A percentile compares a stretch with the other conserved stretches of the same genome.
Evolutionary conservation across 2,329 filamentous ascomycete genomes (phyloP).

Genomic region (Fusarium siculi): DNA sequence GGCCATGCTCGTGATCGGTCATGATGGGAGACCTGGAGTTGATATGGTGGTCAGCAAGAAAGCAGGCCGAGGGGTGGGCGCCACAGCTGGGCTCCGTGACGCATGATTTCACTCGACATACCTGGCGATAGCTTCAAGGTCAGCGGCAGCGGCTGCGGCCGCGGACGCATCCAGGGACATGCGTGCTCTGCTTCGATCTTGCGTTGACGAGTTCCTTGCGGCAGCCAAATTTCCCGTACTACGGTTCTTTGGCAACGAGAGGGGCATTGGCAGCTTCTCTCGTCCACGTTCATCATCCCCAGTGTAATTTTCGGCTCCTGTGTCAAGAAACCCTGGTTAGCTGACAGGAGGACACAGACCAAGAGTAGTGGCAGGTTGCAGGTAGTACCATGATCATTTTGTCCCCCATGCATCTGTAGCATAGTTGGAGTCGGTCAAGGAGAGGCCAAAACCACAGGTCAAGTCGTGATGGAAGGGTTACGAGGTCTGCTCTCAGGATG

Average conservation of each 20-base stretch:
- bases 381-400: slow-evolving; percentile 54
- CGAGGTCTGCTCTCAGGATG: slow-evolving; percentile 34
- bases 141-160: slow-evolving; percentile 65
- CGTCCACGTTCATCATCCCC: slow-evolving; percentile 55
- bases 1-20: slow-evolving; percentile 86
- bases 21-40: slow-evolving; percentile 79
- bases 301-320: slow-evolving; percentile 49
- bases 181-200: slow-evolving; percentile 71
- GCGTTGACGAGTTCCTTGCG: slow-evolving; percentile 53
- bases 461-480: slow-evolving; percentile 32
- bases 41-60: slow-evolving; percentile 43
- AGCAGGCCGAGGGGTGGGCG: slow-evolving; percentile 22
- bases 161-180: slow-evolving; percentile 83
- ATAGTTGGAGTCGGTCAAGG: slow-evolving; percentile 52
- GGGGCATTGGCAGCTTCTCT: slow-evolving; percentile 57
- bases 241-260: slow-evolving; percentile 71
- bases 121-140: slow-evolving; percentile 80
- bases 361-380: slow-evolving; percentile 5
- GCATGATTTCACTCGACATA: slow-evolving; percentile 52
- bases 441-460: slow-evolving; percentile 33
- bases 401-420: slow-evolving; percentile 57
- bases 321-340: slow-evolving; percentile 35
- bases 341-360: slow-evolving; percentile 24
- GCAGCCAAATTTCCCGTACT: slow-evolving; percentile 71
- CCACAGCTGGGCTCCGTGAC: slow-evolving; percentile 28